Evolutionary conservation across 2,329 filamentous ascomycete genomes (phyloP), one percentile per base, ranked within the genome.

Genomic region (Phaeophleospora eucalypticola): DNA sequence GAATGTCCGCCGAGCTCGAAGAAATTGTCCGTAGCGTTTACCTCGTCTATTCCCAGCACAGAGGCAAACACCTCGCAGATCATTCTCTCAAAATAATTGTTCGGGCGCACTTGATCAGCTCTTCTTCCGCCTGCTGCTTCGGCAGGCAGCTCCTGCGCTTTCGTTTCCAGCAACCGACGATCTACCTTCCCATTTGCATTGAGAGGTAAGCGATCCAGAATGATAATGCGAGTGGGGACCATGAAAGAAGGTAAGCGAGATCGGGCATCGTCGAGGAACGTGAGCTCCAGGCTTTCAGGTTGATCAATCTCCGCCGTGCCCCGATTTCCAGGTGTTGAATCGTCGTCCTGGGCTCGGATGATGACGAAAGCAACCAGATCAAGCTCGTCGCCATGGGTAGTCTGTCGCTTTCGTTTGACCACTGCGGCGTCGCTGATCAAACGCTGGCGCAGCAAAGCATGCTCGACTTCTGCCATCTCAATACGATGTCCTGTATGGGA

Each of bases 151-250:
- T n/a, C n/a, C 19, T 46, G 3, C 8, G 37, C 29, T 17, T 20
- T 19, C 14, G n/a, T 33, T n/a, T 19, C n/a, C 37, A 42, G 32
- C 16, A 35, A 20, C 38, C 42, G 34, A 3, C 44, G 36, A 21
- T 46, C 44, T 9, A 46, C 44, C 19, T 46, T 46, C 4, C 44
- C 37, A 15, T 42, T 46, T 7, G 32, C 27, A 29, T 46, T 46
- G 24, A 21, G 4, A 10, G 44, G 44, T 29, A 46, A 20, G 7
- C 19, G 27, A 4, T 46, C 38, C 18, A 41, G 29, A 7, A 42
- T 18, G 4, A 17, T 41, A 27, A 46, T 6, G 14, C 27, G 15
- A 8, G 2, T 27, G 4, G 44, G 44, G 10, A 46, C 32, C 44
- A 46, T 46, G 33, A 41, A 46, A 18, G 37, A 41, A 18, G 44